Evolutionary conservation across 1,139 yeast genomes (phyloP), one percentile per base, ranked within the genome.

Genomic region (Pichia kudriavzevii): DNA sequence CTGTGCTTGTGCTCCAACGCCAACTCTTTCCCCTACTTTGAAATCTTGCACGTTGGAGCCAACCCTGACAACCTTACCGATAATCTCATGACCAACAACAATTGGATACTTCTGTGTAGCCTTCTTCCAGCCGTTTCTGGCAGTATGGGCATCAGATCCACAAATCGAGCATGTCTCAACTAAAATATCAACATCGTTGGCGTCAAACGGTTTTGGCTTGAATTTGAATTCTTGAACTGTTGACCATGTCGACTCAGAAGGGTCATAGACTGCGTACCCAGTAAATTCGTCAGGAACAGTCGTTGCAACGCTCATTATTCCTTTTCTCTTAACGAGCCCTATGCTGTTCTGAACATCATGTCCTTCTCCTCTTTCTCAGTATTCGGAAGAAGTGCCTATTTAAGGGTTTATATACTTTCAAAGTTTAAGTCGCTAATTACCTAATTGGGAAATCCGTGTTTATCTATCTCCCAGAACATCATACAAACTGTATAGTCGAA

Each of bases 21-120:
- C 84, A 22, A 74, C 82, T 38, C 75, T 58, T 44, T 76, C 75
- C 32, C 83, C 83, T 16, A 69, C 48, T 52, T 68, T 65, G 48
- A 70, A 55, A 26, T 56, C 50, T 18, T 58, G 59, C 12, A 74
- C 79, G 16, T 61, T 53, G 7, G 60, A 54, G 39, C 82, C 82
- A 20, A 72, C 59, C 13, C 43, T 50, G 9, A 61, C 53, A 39
- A 62, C 68, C 39, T 56, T 48, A 11, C 73, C 73, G 30, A 67
- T 50, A 43, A 68, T 63, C 48, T 68, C 74, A 52, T 67, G 72
- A n/a, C 72, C 72, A 8, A 60, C 65, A 34, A 68, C 63, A 12
- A 50, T 39, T 26, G 56, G 57, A 23, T 35, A 45, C 18, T 37
- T 32, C 1, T 48, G 48, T 25, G 42, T 30, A 6, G 52, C 41